phyloP scores from a whole-genome alignment of 768 basidiomycete genomes.

The Saitozyma sp. region DNA sequence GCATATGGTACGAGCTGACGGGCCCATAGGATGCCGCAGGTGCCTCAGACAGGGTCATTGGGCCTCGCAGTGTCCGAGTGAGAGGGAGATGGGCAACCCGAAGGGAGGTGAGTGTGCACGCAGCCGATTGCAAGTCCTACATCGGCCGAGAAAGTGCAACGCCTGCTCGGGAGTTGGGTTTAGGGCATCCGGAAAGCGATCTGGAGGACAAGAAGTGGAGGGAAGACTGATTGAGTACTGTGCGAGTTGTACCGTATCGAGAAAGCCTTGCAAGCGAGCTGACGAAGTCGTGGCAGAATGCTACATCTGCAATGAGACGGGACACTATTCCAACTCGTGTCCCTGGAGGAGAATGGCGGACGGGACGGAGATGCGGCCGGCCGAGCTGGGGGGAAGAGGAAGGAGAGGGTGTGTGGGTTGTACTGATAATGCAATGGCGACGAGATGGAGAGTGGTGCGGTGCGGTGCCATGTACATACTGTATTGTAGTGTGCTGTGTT shows the following conservation, averaged over 20 bases:
- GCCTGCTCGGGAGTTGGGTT: too few relatives aligned
- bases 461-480: too few relatives aligned
- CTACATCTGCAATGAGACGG: constrained; percentile 42
- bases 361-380: neutral
- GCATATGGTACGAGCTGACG: neutral
- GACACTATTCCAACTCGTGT: constrained; percentile 41
- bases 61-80: neutral
- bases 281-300: constrained; percentile 35
- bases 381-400: too few relatives aligned
- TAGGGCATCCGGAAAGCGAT: too few relatives aligned
- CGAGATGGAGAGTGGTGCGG: too few relatives aligned
- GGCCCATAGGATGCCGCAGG: neutral
- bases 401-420: too few relatives aligned
- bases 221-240: neutral
- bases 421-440: too few relatives aligned
- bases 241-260: neutral
- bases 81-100: neutral
- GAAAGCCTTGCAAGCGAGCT: too few relatives aligned
- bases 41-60: neutral
- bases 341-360: constrained; percentile 6
- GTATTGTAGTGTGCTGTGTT: too few relatives aligned
- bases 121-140: neutral
- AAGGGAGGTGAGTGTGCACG: neutral
- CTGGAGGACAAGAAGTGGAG: neutral
- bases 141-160: too few relatives aligned